Conservation (phyloP, 352 stramenopile species). For the Achlya hypogyna region DNA sequence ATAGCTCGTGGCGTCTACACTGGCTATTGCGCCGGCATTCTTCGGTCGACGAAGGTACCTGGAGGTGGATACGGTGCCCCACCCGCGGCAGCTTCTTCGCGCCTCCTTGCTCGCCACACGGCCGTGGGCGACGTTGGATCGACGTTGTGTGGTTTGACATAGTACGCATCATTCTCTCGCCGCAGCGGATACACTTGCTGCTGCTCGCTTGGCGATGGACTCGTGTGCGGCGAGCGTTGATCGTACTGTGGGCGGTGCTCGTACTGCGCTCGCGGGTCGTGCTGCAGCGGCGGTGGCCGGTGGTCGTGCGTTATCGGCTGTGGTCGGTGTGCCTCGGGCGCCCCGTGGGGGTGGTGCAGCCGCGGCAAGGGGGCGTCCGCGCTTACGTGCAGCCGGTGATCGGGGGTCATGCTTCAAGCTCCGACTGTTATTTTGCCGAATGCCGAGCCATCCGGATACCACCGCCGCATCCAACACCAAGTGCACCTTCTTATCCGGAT, state of each 20-base stretch:
- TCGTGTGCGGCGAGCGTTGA: neutral
- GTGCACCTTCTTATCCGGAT: too few relatives aligned
- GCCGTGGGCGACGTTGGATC: constrained; percentile 30
- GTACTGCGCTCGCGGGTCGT: neutral
- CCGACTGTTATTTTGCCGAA: neutral
- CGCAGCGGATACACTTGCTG: neutral
- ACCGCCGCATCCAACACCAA: neutral
- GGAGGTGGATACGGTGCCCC: constrained; percentile 30
- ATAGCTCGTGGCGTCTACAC: neutral
- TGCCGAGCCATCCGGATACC: neutral
- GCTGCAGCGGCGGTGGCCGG: neutral
- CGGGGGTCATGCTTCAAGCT: neutral
- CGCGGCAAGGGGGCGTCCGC: neutral
- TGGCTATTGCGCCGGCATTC: constrained; percentile 24
- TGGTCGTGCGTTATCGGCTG: neutral
- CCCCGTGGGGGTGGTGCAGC: neutral
- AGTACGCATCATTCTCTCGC: neutral
- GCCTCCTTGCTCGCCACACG: constrained; percentile 23
- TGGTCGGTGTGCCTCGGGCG: neutral
- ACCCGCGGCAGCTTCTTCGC: constrained; percentile 23
- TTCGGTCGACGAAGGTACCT: constrained; percentile 19
- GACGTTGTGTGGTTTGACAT: neutral
- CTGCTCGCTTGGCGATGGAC: neutral
- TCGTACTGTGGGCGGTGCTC: too few relatives aligned
- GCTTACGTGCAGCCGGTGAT: neutral